A percentile compares a stretch with the other conserved stretches of the same genome.
phyloP scores from a whole-genome alignment of 2,329 filamentous ascomycete species.

The Coniochaeta hoffmannii region DNA sequence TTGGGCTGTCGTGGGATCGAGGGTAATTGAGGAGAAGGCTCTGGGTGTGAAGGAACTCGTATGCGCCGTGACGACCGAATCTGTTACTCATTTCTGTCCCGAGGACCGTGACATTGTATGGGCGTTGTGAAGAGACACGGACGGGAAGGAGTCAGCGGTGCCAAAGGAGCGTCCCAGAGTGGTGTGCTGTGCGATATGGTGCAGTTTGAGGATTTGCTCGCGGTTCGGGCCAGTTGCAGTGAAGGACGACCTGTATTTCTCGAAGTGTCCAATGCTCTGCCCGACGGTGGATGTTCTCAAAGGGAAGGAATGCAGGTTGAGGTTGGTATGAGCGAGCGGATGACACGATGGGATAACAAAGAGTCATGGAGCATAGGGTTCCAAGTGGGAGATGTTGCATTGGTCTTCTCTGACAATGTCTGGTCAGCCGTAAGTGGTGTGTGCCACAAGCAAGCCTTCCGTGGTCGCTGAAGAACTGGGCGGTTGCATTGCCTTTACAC shows the following conservation, averaged over 20 bases:
- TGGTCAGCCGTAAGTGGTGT: too few species aligned
- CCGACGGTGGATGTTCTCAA: neutral
- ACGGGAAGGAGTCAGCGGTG: neutral
- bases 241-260: neutral
- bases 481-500: too few species aligned
- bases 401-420: too few species aligned
- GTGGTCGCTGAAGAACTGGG: too few species aligned
- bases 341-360: too few species aligned
- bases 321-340: too few species aligned
- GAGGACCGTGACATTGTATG: neutral
- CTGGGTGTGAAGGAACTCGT: neutral
- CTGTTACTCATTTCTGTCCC: neutral
- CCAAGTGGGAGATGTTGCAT: too few species aligned
- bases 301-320: neutral
- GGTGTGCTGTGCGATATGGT: neutral
- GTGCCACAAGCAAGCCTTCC: too few species aligned
- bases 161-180: too few species aligned
- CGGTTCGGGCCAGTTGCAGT: neutral
- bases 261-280: neutral
- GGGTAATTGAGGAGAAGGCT: neutral
- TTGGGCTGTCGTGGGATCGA: neutral
- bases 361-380: too few species aligned
- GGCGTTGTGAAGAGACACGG: neutral
- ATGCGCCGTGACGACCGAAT: neutral
- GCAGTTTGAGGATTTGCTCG: neutral